These are phyloP conservation scores for Malus sylvestris DNA, from an alignment of 306 rosid species.

Conservation along the genomic window DNA sequence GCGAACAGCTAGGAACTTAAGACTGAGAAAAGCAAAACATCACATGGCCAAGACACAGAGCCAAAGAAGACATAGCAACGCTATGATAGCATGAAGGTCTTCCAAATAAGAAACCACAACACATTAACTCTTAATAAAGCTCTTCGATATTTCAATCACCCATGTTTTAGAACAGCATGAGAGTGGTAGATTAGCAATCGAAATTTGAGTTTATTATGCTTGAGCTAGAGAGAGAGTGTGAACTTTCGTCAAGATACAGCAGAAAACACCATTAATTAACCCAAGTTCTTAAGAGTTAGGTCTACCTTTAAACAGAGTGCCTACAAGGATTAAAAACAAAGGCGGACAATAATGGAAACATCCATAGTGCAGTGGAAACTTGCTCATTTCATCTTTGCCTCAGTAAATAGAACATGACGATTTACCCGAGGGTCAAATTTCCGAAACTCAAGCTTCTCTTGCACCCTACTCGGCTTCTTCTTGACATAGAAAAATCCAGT, in stretches of 20 bases:
- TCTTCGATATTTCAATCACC: background rate
- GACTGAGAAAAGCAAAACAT: background rate
- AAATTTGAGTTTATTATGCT: background rate
- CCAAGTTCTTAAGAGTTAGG: background rate
- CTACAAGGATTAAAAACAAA: background rate
- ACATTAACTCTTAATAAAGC: background rate
- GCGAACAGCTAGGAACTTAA: background rate
- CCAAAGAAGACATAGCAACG: background rate
- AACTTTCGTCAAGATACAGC: background rate
- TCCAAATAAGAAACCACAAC: background rate
- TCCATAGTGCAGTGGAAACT: background rate
- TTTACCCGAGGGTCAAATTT: constrained; percentile 84
- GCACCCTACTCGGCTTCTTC: constrained; percentile 72
- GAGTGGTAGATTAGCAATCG: background rate
- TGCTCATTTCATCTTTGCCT: constrained; percentile 87
- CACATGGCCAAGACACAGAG: background rate
- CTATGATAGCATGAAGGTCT: background rate
- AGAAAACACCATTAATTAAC: background rate
- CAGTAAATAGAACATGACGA: constrained; percentile 85
- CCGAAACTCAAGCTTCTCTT: constrained; percentile 85
- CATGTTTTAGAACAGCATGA: background rate
- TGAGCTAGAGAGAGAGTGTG: background rate
- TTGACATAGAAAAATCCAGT: constrained; percentile 94
- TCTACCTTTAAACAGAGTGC: background rate
- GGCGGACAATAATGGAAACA: background rate